These are phyloP conservation scores for Curvularia sp. DNA, from an alignment of 2,329 filamentous ascomycete genomes.

Conservation along the genomic window DNA sequence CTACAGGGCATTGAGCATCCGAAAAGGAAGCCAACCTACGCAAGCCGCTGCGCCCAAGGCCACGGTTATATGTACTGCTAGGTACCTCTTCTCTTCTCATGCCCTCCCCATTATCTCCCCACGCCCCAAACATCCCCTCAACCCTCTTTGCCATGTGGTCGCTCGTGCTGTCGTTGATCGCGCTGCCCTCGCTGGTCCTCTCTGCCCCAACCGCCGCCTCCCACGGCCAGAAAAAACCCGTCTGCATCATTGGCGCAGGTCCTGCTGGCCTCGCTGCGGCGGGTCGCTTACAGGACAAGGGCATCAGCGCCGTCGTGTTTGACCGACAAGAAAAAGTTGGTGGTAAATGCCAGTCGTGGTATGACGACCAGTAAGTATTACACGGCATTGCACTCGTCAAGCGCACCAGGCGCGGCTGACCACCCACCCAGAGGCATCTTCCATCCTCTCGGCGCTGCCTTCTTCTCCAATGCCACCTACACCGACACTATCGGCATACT, in stretches of 20 bases:
- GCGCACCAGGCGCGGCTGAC: conserved; percentile 43
- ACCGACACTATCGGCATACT: conserved; percentile 47
- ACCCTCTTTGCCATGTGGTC: conserved; percentile 26
- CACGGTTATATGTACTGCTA: conserved; percentile 32
- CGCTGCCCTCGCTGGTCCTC: conserved; percentile 31
- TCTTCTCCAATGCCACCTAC: conserved; percentile 50
- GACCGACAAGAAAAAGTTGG: conserved; percentile 47
- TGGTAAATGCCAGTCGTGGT: conserved; percentile 50
- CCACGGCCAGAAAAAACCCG: conserved; percentile 38
- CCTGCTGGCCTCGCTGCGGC: conserved; percentile 49
- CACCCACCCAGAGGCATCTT: conserved; percentile 48
- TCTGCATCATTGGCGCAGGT: conserved; percentile 51
- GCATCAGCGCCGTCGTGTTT: conserved; percentile 48
- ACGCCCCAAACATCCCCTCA: background rate
- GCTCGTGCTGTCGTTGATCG: conserved; percentile 33
- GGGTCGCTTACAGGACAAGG: conserved; percentile 43
- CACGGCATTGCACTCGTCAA: conserved; percentile 24
- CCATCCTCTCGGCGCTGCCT: conserved; percentile 51
- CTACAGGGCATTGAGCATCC: conserved; percentile 16
- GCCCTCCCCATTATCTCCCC: conserved; percentile 9
- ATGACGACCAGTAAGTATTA: conserved; percentile 48
- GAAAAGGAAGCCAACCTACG: conserved; percentile 19
- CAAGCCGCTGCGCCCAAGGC: conserved; percentile 15
- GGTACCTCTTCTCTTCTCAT: conserved; percentile 30
- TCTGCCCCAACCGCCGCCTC: conserved; percentile 36